Evolutionary conservation across 805 yeast genomes (phyloP).

Genomic region (Candida namnaoensis): DNA sequence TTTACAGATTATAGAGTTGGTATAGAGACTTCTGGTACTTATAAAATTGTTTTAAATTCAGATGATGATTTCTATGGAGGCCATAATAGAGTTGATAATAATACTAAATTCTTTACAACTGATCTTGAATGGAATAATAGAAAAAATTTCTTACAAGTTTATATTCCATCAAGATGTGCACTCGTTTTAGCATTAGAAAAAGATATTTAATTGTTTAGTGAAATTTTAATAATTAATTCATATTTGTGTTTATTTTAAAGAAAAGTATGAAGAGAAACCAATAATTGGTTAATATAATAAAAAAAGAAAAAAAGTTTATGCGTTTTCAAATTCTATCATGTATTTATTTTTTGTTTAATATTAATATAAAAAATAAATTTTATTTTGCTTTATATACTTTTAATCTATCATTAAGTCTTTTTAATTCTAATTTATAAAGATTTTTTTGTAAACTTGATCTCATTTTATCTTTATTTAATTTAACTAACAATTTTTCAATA

Average conservation of each 20-base stretch:
- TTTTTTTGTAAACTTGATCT: constrained; percentile 6
- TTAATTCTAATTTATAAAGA: constrained; percentile 4
- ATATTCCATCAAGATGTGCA: constrained; percentile 72
- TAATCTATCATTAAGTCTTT: not conserved
- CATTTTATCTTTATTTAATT: constrained; percentile 11
- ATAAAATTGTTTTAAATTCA: constrained; percentile 65
- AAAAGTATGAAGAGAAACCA: too few relatives aligned
- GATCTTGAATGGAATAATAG: constrained; percentile 77
- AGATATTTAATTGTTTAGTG: not conserved
- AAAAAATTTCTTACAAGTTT: constrained; percentile 65
- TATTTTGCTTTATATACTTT: not conserved
- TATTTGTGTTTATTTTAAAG: too few relatives aligned
- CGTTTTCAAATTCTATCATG: too few relatives aligned
- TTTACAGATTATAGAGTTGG: constrained; percentile 86
- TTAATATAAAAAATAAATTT: too few relatives aligned
- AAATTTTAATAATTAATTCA: too few relatives aligned
- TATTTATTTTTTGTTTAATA: too few relatives aligned
- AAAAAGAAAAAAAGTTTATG: too few relatives aligned
- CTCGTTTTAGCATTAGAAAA: constrained; percentile 40
- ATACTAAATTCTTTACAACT: constrained; percentile 55
- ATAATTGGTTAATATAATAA: too few relatives aligned
- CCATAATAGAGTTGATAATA: constrained; percentile 58
- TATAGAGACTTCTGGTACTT: constrained; percentile 72
- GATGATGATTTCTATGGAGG: constrained; percentile 77
- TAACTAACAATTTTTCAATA: constrained; percentile 11